A percentile compares a stretch with the other conserved stretches of the same genome.
phyloP scores from a whole-genome alignment of 768 basidiomycete genomes.

The Cystoderma amianthinum region DNA sequence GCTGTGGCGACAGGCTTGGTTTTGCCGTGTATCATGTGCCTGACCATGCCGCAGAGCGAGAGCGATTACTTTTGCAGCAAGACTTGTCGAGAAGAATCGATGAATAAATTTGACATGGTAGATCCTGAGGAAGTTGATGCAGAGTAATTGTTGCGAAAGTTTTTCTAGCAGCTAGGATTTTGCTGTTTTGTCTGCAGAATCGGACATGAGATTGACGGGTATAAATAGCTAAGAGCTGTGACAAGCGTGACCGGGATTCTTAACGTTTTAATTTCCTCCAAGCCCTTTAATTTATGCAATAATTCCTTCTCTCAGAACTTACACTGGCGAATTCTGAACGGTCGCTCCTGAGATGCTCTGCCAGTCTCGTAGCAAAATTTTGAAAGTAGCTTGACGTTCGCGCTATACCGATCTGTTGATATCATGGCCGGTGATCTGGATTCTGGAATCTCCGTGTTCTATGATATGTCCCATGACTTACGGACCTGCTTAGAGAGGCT shows the following conservation, averaged over 20 bases:
- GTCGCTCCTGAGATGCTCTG: background rate
- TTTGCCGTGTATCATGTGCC: constrained; percentile 58
- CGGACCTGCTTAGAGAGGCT: background rate
- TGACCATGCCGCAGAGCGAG: constrained; percentile 49
- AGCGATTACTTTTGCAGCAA: constrained; percentile 58
- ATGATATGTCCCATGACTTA: background rate
- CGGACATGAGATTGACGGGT: background rate
- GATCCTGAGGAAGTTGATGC: constrained; percentile 5
- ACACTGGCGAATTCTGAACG: too few relatives aligned
- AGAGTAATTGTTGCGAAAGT: too few relatives aligned
- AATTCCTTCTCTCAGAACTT: too few relatives aligned
- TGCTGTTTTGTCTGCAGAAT: background rate
- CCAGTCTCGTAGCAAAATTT: background rate
- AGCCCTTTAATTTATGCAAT: too few relatives aligned
- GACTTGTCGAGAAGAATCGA: constrained; percentile 51
- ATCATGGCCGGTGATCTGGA: background rate
- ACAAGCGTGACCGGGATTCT: too few relatives aligned
- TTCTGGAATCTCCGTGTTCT: background rate
- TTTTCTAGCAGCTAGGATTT: background rate
- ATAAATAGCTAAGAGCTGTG: too few relatives aligned
- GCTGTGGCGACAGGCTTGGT: constrained; percentile 47
- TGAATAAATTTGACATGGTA: constrained; percentile 30
- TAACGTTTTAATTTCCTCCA: too few relatives aligned
- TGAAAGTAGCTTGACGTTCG: background rate
- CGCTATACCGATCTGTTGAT: background rate